A percentile compares a stretch with the other conserved stretches of the same genome.
Evolutionary conservation across 2,329 filamentous ascomycete genomes (phyloP).

Genomic region (Pseudogymnoascus sp.): DNA sequence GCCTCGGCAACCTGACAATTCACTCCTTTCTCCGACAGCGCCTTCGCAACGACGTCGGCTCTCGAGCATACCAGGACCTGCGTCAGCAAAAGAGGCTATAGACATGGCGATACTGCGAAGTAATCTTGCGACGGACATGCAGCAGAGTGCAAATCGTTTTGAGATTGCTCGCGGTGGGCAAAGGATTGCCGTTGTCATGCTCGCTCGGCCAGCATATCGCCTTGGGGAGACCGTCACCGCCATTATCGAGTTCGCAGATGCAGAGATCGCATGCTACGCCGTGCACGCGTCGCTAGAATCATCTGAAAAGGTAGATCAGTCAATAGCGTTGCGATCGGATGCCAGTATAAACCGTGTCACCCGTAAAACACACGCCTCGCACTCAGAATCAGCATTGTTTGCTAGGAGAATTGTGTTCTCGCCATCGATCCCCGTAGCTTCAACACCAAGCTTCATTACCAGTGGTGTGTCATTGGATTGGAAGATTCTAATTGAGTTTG

Average conservation of each 20-base stretch:
- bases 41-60: conserved; percentile 46
- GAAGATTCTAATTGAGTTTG: conserved; percentile 87
- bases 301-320: conserved; percentile 70
- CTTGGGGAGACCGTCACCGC: conserved; percentile 81
- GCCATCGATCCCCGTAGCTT: conserved; percentile 72
- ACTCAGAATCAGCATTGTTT: conserved; percentile 77
- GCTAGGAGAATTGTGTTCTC: conserved; percentile 71
- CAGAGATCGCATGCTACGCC: conserved; percentile 76
- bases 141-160: conserved; percentile 83
- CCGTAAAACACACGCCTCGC: conserved; percentile 67
- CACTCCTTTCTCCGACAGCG: conserved; percentile 66
- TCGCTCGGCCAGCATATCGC: conserved; percentile 80
- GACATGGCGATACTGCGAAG: conserved; percentile 84
- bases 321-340: conserved; percentile 74
- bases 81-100: conserved; percentile 74
- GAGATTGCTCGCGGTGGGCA: conserved; percentile 90
- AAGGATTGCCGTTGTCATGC: conserved; percentile 81
- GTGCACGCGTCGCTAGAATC: conserved; percentile 81
- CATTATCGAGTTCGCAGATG: conserved; percentile 72
- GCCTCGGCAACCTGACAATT: conserved; percentile 45
- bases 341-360: conserved; percentile 83
- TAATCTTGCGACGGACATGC: conserved; percentile 58
- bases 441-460: conserved; percentile 87
- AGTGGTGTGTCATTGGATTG: conserved; percentile 81
- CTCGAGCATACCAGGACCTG: conserved; percentile 47